A percentile compares a stretch with the other conserved stretches of the same genome.
Conservation (phyloP, 108 stramenopile species). For the Skeletonema marinoi region DNA sequence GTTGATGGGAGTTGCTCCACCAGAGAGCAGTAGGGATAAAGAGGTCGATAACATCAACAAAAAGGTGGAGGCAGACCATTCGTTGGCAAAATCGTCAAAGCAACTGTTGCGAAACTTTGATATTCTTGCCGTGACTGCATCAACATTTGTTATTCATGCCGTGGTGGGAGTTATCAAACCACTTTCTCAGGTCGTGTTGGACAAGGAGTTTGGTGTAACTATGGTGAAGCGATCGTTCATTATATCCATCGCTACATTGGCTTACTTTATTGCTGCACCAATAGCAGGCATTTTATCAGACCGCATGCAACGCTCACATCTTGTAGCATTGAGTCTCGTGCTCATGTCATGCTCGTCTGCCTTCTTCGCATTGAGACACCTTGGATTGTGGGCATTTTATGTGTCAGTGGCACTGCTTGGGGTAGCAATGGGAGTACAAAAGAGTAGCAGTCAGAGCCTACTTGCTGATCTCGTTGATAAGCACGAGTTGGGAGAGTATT, state of each 20-base stretch:
- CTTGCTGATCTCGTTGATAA: slow-evolving; percentile 37
- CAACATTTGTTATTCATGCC: slow-evolving; percentile 34
- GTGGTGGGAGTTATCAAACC: slow-evolving; percentile 43
- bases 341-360: slow-evolving; percentile 27
- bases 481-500: slow-evolving; percentile 26
- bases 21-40: slow-evolving; percentile 7
- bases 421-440: slow-evolving; percentile 18
- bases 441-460: slow-evolving; percentile 30
- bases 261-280: slow-evolving; percentile 32
- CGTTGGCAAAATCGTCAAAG: slow-evolving; percentile 12
- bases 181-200: slow-evolving; percentile 34
- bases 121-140: slow-evolving; percentile 24
- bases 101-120: slow-evolving; percentile 22
- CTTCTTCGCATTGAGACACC: slow-evolving; percentile 25
- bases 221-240: slow-evolving; percentile 42
- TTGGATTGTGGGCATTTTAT: slow-evolving; percentile 37
- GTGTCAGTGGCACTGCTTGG: slow-evolving; percentile 20
- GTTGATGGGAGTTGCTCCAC: slow-evolving; percentile 32
- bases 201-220: slow-evolving; percentile 34
- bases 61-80: background rate
- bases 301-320: slow-evolving; percentile 17
- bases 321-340: slow-evolving; percentile 23
- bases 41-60: background rate
- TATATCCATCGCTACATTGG: slow-evolving; percentile 35
- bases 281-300: slow-evolving; percentile 20